A percentile compares a stretch with the other conserved stretches of the same genome.
Conservation (phyloP, 1,284 basidiomycete species). For the Leccinum solheimii region DNA sequence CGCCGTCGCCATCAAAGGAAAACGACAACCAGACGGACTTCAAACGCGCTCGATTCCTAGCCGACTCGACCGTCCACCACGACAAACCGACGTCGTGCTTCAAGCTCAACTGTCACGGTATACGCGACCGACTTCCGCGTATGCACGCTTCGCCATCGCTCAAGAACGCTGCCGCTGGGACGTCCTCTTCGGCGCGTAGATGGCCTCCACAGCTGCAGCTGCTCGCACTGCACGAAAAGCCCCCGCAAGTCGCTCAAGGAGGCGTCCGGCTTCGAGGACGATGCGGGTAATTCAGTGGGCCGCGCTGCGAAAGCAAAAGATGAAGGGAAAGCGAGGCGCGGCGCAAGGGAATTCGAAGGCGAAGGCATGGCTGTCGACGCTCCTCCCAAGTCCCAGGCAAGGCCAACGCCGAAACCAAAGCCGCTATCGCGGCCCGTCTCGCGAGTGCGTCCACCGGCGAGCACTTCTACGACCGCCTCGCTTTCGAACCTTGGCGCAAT, state of each 20-base stretch:
- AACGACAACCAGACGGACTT: conserved; percentile 52
- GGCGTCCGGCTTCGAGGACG: conserved; percentile 23
- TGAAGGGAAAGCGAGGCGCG: conserved; percentile 1
- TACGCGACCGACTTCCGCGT: conserved; percentile 37
- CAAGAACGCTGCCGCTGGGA: not conserved
- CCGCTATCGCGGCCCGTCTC: conserved; percentile 20
- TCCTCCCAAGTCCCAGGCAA: conserved; percentile 11
- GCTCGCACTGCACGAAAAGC: conserved; percentile 23
- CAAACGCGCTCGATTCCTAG: conserved; percentile 74
- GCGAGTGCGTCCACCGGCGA: conserved; percentile 8
- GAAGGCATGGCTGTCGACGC: conserved; percentile 16
- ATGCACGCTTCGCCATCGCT: conserved; percentile 10
- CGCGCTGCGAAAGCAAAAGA: conserved; percentile 11
- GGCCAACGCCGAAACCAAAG: not conserved
- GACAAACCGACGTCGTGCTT: conserved; percentile 68
- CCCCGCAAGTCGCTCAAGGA: conserved; percentile 27
- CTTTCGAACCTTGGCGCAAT: no score
- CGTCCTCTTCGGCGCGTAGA: conserved; percentile 21
- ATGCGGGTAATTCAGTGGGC: conserved; percentile 9
- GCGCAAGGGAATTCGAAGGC: conserved; percentile 1
- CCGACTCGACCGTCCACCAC: conserved; percentile 55
- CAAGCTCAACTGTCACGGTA: conserved; percentile 50
- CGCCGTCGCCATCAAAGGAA: not conserved
- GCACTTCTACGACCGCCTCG: conserved; percentile 6
- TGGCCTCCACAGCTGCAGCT: conserved; percentile 12